Evolutionary conservation across 192 early-diverging fungal species (phyloP), one percentile per base, ranked within the genome.

Genomic region (Blastocladiella britannica): DNA sequence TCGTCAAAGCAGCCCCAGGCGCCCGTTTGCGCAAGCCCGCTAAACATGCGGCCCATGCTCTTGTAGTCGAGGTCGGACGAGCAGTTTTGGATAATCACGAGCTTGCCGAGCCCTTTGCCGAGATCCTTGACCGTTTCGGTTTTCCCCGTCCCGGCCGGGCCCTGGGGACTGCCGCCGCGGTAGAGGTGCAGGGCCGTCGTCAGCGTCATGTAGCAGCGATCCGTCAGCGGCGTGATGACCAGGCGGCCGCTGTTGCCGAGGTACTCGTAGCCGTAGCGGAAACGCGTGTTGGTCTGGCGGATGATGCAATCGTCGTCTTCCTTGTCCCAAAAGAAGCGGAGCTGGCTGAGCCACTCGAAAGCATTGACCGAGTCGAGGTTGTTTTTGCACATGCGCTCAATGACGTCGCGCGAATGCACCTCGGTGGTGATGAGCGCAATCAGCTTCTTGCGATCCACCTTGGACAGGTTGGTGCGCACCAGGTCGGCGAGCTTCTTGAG

Each of bases 1-100:
- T 99, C 94, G 70, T 97, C 94, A 67, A 96, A 99, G 72, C 92
- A 93, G 59, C 96, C 94, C 93, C 93, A 97, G 0, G 93, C 96
- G 51, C 96, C 96, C 15, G 97, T 94, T 66, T 92, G 91, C 67
- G 84, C 94, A 59, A 99, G 77, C 56, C 96, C 96, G 60, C 95
- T 82, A 68, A 99, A 99, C 59, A 99, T 99, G 64, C 97, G 88
- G 51, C 97, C 97, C 92, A 99, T 97, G 26, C 94, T 90, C 65
- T 97, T 90, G 77, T 97, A 99, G 70, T 99, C 97, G 74, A 99
- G 97, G 61, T 86, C 94, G 72, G 97, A 94, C 61, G 97, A 94
- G 72, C 97, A 99, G 74, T 94, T 97, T 66, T 97, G 97, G 28
- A 99, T 94, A 55, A 99, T 85, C 25, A 89, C 88, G 67, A 95